A percentile compares a stretch with the other conserved stretches of the same genome.
Evolutionary conservation across 2,329 filamentous ascomycete genomes (phyloP).

Genomic region (Scedosporium minutisporum): DNA sequence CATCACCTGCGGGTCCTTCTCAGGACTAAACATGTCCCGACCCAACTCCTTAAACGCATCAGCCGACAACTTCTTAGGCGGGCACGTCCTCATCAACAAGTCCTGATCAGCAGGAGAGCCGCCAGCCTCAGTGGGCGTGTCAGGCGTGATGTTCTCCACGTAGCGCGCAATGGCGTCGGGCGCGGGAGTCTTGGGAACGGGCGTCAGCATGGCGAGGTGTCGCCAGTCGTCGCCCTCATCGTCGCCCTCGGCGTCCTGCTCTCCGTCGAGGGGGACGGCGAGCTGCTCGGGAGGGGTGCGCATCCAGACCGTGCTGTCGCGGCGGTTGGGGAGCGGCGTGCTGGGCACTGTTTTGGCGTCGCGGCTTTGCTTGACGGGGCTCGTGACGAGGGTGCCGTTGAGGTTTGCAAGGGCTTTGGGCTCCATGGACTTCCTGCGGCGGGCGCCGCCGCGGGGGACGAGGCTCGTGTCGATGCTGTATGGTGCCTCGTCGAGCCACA

Average conservation of each 20-base stretch:
- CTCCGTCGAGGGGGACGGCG: slow-evolving; percentile 11
- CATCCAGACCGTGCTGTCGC: slow-evolving; percentile 46
- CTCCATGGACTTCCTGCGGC: slow-evolving; percentile 74
- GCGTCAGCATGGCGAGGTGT: slow-evolving; percentile 35
- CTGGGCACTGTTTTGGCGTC: slow-evolving; percentile 29
- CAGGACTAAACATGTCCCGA: slow-evolving; percentile 33
- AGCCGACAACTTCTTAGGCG: slow-evolving; percentile 16
- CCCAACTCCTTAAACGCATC: slow-evolving; percentile 18
- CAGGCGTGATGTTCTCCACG: slow-evolving; percentile 37
- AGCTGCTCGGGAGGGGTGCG: slow-evolving; percentile 39
- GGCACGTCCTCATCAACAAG: slow-evolving; percentile 43
- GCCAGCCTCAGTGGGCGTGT: slow-evolving; percentile 29
- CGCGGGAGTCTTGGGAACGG: slow-evolving; percentile 48
- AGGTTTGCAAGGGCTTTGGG: slow-evolving; percentile 59
- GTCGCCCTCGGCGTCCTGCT: slow-evolving; percentile 22
- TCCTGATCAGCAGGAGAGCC: slow-evolving; percentile 25
- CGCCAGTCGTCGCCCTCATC: slow-evolving; percentile 30
- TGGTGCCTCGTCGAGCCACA: slow-evolving; percentile 64
- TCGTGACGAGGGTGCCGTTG: slow-evolving; percentile 52
- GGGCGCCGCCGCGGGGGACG: slow-evolving; percentile 59
- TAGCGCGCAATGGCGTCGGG: slow-evolving; percentile 44
- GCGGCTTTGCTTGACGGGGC: slow-evolving; percentile 21
- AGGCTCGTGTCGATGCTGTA: slow-evolving; percentile 61
- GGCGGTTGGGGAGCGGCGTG: slow-evolving; percentile 37
- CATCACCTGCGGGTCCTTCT: slow-evolving; percentile 48